phyloP scores from a whole-genome alignment of 2,329 filamentous ascomycete species.

The Aspergillus sp. region DNA sequence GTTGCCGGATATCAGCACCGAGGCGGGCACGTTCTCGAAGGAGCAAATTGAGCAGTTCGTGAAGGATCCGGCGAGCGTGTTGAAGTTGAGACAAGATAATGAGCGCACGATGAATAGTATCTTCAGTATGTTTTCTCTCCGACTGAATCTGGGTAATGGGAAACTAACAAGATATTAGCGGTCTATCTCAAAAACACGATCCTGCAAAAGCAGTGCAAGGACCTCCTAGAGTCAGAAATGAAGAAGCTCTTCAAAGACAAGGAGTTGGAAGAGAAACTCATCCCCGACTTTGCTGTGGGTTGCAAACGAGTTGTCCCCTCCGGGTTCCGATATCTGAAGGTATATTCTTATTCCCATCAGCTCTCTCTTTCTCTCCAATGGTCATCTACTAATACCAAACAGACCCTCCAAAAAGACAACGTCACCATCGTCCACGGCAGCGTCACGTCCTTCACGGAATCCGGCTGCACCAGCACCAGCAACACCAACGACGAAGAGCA shows the following conservation, averaged over 20 bases:
- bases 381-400: too few relatives aligned
- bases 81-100: background rate
- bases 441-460: conserved; percentile 37
- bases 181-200: background rate
- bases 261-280: background rate
- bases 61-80: background rate
- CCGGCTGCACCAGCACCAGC: conserved; percentile 29
- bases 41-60: background rate
- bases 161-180: background rate
- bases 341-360: too few relatives aligned
- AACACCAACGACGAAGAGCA: conserved; percentile 9
- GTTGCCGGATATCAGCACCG: background rate
- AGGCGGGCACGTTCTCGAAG: background rate
- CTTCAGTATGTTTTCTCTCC: too few relatives aligned
- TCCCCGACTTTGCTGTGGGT: conserved; percentile 28
- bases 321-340: conserved; percentile 41
- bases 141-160: too few relatives aligned
- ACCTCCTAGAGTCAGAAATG: background rate
- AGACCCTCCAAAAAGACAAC: conserved; percentile 45
- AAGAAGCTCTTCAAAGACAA: background rate
- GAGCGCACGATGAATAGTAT: background rate
- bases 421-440: conserved; percentile 43
- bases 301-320: conserved; percentile 42
- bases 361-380: too few relatives aligned
- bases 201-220: background rate